Base-by-base conservation (phyloP, 1,139 yeast genomes). In the Yamadazyma aaseri region DNA sequence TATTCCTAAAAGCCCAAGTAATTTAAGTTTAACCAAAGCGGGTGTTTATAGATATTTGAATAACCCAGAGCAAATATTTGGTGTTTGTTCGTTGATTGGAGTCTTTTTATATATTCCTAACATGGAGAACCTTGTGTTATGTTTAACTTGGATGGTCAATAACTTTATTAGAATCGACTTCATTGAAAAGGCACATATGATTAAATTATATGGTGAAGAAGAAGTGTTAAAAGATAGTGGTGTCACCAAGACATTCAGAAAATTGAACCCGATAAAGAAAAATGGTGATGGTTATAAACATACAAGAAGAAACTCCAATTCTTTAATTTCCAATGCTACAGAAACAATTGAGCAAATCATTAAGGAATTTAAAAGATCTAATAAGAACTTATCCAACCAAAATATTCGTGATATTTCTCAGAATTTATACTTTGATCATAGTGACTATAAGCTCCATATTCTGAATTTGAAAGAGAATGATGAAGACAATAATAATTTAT, bases 51-150 rank as follows among this genome's bases (percentile, higher is more conserved):
- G 95, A 48, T 86, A 85, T 55, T 69, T 86, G 53, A 86, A 86
- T 55, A 85, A 86, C 51, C 96, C 96, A 6, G 95, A 86, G 55
- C 83, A 89, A 48, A 62, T 86, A 15, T 74, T 86, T 45, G 95
- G 95, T 14, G 81, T 82, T 37, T 81, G 90, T 47, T 95, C 95
- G 14, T 76, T 84, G 26, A 84, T 90, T 90, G 95, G 95, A 13
- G 63, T 81, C 12, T 78, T 81, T 2, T 57, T 86, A 33, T 74
- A 85, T 38, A 66, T 80, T 33, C 82, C 85, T 34, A 72, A 82
- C 4, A 58, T 65, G 31, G 75, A 78, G 45, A 79, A 82, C 36
- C 50, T 71, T 35, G 52, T 71, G 12, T 59, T 84, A 36, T 83
- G 90, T 16, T 58, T 71, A 37, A 50, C 83, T 25, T 86, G 94